These are phyloP conservation scores for Fragaria nilgerrensis DNA, from an alignment of 306 rosid species.

Conservation along the genomic window DNA sequence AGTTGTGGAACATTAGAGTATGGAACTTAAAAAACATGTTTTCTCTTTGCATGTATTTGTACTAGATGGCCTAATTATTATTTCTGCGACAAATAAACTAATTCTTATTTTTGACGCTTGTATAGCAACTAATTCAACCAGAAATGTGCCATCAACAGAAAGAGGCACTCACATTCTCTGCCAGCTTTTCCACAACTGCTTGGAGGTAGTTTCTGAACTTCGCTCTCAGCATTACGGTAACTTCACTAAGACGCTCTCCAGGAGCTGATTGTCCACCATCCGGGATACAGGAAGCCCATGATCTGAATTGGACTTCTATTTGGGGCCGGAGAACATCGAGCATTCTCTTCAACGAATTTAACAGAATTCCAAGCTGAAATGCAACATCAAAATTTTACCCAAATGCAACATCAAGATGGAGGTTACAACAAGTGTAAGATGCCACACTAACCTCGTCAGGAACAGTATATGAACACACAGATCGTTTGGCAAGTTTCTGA, in stretches of 20 bases:
- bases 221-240: slow-evolving; percentile 93
- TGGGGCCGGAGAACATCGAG: slow-evolving; percentile 83
- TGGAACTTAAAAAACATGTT: not conserved
- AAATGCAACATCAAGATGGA: slow-evolving; percentile 9
- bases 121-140: slow-evolving; percentile 4
- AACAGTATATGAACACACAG: slow-evolving; percentile 55
- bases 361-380: slow-evolving; percentile 76
- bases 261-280: slow-evolving; percentile 76
- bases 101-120: not conserved
- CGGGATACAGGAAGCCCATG: slow-evolving; percentile 94
- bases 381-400: slow-evolving; percentile 19
- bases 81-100: not conserved
- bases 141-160: slow-evolving; percentile 8
- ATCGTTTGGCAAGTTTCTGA: slow-evolving; percentile 88
- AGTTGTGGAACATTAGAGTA: not conserved
- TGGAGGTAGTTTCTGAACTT: slow-evolving; percentile 88
- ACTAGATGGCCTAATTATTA: not conserved
- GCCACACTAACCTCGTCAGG: slow-evolving; percentile 75
- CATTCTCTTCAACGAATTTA: slow-evolving; percentile 95
- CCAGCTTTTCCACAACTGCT: slow-evolving; percentile 85
- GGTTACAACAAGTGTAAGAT: slow-evolving; percentile 10
- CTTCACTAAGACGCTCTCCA: slow-evolving; percentile 97
- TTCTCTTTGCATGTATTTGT: not conserved
- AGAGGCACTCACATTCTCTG: slow-evolving; percentile 70
- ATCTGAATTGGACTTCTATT: slow-evolving; percentile 79